A percentile compares a stretch with the other conserved stretches of the same genome.
phyloP scores from a whole-genome alignment of 139 green algal genomes.

The Auxenochlorella pyrenoidosa region DNA sequence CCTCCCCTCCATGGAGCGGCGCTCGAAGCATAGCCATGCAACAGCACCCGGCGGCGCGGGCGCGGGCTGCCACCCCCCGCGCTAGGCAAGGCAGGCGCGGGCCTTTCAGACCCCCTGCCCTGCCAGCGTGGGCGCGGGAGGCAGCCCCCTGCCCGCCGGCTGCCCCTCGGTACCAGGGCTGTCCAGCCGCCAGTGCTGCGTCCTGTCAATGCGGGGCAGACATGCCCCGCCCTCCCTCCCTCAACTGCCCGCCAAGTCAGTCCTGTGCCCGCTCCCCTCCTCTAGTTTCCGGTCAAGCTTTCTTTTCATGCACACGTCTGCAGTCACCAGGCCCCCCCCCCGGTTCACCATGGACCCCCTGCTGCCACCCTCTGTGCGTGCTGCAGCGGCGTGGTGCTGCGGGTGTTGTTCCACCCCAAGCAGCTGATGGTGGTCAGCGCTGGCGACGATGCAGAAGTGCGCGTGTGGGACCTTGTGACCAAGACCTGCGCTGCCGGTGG shows the following conservation, averaged over 20 bases:
- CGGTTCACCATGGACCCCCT: too few species aligned
- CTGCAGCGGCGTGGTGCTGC: slow-evolving; percentile 72
- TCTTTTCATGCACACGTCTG: too few species aligned
- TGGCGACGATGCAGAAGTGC: slow-evolving; percentile 78
- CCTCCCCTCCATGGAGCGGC: slow-evolving; percentile 32
- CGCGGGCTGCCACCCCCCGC: not conserved
- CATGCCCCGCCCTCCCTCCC: not conserved
- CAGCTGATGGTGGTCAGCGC: slow-evolving; percentile 81
- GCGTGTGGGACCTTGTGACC: slow-evolving; percentile 84
- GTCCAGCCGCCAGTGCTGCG: not conserved
- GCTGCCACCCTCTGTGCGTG: not conserved
- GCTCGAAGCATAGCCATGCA: slow-evolving; percentile 30
- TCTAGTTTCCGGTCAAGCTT: not conserved
- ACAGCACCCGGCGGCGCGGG: not conserved
- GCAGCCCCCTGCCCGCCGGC: not conserved
- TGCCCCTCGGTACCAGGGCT: slow-evolving; percentile 19
- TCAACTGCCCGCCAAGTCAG: not conserved
- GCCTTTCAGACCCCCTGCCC: too few species aligned
- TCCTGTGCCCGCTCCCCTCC: not conserved
- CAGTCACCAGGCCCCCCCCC: too few species aligned
- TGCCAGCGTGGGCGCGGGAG: too few species aligned
- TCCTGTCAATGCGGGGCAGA: slow-evolving; percentile 25
- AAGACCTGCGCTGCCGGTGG: slow-evolving; percentile 69
- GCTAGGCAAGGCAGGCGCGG: too few species aligned
- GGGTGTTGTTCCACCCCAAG: slow-evolving; percentile 88